Conservation (phyloP, 345 rosid species). For the Kernera saxatilis region DNA sequence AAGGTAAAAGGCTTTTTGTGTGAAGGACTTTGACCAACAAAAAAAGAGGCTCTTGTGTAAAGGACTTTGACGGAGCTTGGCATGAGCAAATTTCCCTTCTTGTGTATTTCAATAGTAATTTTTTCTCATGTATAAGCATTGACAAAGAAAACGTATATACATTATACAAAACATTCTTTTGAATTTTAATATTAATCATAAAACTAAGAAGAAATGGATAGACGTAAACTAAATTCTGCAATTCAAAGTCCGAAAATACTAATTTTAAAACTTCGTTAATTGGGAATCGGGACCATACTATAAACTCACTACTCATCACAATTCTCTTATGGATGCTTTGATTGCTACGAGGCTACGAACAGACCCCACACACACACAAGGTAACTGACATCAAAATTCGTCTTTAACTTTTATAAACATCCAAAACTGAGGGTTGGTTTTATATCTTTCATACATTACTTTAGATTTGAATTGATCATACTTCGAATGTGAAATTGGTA, state of each 20-base stretch:
- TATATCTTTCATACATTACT: no score
- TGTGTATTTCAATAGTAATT: not conserved
- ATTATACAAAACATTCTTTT: not conserved
- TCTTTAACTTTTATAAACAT: not conserved
- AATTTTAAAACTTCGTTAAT: not conserved
- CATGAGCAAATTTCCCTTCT: not conserved
- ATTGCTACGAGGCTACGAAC: constrained; percentile 14
- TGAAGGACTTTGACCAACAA: not conserved
- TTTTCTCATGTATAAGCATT: no score
- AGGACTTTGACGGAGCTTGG: not conserved
- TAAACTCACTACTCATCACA: not conserved
- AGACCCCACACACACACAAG: not conserved
- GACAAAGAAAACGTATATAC: no score
- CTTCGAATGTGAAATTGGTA: not conserved
- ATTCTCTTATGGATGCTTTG: not conserved
- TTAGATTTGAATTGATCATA: no score
- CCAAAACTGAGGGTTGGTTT: not conserved
- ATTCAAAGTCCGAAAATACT: not conserved
- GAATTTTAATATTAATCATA: not conserved
- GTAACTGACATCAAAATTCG: not conserved
- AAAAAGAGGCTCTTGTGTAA: not conserved
- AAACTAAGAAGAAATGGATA: not conserved
- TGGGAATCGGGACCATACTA: not conserved
- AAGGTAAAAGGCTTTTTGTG: not conserved
- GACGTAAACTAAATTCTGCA: not conserved